Evolutionary conservation across 495 filamentous ascomycete species (phyloP).

Genomic region (Echria macrotheca): DNA sequence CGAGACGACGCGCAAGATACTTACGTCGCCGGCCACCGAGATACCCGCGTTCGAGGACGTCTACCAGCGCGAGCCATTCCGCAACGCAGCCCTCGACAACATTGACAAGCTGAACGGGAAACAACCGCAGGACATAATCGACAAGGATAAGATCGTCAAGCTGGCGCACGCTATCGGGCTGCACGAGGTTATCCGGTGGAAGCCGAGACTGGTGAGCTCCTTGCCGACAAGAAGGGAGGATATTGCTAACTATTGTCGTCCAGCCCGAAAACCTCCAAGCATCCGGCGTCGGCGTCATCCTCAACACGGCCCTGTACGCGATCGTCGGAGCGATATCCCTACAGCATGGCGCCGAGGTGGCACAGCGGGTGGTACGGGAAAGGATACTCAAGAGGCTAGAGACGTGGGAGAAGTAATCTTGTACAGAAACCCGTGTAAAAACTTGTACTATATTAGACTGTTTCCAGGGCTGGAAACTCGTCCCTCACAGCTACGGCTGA

Average conservation of each 20-base stretch:
- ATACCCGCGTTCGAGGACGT: slow-evolving; percentile 30
- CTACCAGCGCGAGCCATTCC: slow-evolving; percentile 59
- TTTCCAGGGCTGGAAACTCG: too few species aligned
- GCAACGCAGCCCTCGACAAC: slow-evolving; percentile 66
- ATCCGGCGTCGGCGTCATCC: slow-evolving; percentile 68
- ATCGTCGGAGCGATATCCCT: slow-evolving; percentile 83
- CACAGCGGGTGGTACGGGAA: slow-evolving; percentile 67
- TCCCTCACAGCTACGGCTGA: too few species aligned
- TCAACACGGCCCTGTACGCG: slow-evolving; percentile 72
- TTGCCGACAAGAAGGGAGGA: too few species aligned
- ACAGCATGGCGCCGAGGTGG: slow-evolving; percentile 74
- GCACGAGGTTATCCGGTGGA: slow-evolving; percentile 74
- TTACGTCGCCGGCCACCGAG: slow-evolving; percentile 37
- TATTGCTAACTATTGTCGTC: too few species aligned
- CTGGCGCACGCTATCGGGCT: slow-evolving; percentile 68
- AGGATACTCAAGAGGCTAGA: slow-evolving; percentile 57
- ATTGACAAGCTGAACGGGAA: slow-evolving; percentile 58
- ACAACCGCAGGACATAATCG: slow-evolving; percentile 51
- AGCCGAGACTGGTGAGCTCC: slow-evolving; percentile 71
- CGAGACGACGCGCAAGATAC: slow-evolving; percentile 68
- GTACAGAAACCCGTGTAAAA: slow-evolving; percentile 18
- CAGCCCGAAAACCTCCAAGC: slow-evolving; percentile 58
- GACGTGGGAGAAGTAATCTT: slow-evolving; percentile 18
- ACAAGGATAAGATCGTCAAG: slow-evolving; percentile 54
- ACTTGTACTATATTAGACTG: slow-evolving; percentile 27